phyloP scores from a whole-genome alignment of 139 green algal species.

The Micractinium sp. region DNA sequence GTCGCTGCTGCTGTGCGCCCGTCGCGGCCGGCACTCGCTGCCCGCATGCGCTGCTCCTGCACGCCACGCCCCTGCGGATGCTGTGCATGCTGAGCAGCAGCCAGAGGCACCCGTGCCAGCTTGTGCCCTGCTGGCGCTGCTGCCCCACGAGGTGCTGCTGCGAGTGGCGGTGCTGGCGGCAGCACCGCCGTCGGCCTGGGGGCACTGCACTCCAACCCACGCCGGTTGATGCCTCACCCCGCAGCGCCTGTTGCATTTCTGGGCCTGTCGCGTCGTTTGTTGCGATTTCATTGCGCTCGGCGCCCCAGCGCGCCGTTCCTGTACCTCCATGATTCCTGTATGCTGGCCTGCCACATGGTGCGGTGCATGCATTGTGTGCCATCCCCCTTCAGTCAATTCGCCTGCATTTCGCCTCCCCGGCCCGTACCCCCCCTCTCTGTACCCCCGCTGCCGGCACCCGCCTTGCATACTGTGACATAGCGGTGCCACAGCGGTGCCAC shows the following conservation, averaged over 20 bases:
- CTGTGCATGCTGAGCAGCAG: neutral
- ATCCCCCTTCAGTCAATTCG: no score
- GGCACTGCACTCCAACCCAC: neutral
- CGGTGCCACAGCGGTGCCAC: no score
- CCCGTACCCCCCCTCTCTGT: no score
- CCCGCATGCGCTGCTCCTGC: neutral
- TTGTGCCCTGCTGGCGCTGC: neutral
- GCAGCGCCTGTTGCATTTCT: neutral
- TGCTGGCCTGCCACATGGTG: no score
- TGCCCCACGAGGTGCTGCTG: constrained; percentile 21
- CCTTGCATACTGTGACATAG: no score
- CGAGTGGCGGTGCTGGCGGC: constrained; percentile 10
- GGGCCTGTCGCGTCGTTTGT: no score
- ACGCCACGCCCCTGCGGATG: neutral
- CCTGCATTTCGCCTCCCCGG: no score
- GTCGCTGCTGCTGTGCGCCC: neutral
- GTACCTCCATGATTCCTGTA: neutral
- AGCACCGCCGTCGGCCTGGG: constrained; percentile 1
- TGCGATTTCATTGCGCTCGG: neutral
- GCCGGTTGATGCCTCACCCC: neutral
- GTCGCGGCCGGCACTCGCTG: neutral
- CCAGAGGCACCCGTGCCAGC: neutral
- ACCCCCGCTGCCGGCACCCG: no score
- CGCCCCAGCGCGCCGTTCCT: no score
- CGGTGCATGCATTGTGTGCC: no score